Evolutionary conservation across 179 eudicot genomes (phyloP).

Genomic region (Beta corolliflora): DNA sequence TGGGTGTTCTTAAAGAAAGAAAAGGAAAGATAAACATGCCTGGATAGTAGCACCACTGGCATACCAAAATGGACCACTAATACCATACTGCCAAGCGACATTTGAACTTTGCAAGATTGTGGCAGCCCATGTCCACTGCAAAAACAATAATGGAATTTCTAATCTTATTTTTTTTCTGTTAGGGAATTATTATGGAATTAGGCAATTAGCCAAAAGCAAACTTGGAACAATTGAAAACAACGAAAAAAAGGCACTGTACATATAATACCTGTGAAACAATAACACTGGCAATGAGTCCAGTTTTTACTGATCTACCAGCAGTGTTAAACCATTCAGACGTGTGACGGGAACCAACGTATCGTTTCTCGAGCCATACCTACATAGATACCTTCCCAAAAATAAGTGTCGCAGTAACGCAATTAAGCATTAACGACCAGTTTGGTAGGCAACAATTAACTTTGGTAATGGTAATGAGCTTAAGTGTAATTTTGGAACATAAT

Average conservation of each 20-base stretch:
- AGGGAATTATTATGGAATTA: not conserved
- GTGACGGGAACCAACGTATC: conserved; percentile 80
- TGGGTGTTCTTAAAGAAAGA: no score
- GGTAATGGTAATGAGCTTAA: no score
- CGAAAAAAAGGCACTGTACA: not conserved
- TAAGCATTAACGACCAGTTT: no score
- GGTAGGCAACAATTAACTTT: no score
- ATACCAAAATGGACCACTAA: conserved; percentile 98
- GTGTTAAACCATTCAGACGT: conserved; percentile 98
- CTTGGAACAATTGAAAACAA: not conserved
- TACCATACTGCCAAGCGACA: conserved; percentile 95
- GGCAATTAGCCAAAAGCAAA: not conserved
- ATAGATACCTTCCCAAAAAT: not conserved
- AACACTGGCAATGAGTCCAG: conserved; percentile 95
- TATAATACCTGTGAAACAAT: conserved; percentile 84
- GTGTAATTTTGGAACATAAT: no score
- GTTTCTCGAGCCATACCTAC: conserved; percentile 94
- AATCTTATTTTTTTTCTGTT: not conserved
- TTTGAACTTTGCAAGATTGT: conserved; percentile 92
- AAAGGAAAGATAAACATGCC: conserved; percentile 36
- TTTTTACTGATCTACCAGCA: conserved; percentile 91
- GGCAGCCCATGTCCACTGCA: conserved; percentile 99
- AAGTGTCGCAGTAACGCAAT: no score
- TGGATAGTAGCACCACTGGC: conserved; percentile 95
- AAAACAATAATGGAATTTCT: not conserved